phyloP scores from a whole-genome alignment of 2,329 filamentous ascomycete genomes.

The Davidsoniella australis region DNA sequence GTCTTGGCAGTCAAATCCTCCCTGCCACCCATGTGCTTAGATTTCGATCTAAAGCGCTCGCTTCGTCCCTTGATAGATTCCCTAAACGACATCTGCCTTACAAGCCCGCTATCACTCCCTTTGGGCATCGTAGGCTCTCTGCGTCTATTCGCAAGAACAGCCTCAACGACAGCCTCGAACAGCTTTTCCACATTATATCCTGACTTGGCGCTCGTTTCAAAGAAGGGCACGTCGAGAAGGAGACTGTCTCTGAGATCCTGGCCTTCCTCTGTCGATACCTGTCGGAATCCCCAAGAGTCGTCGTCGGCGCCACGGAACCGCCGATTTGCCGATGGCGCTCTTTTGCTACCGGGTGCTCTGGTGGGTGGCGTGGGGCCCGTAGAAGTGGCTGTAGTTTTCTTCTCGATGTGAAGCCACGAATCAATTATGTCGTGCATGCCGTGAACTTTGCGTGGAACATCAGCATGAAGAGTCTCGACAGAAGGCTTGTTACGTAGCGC shows the following conservation, averaged over 20 bases:
- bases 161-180: conserved; percentile 41
- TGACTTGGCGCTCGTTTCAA: conserved; percentile 56
- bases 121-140: too few species aligned
- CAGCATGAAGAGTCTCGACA: too few species aligned
- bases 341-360: too few species aligned
- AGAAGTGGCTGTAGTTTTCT: not conserved
- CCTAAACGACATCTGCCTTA: too few species aligned
- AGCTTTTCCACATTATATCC: conserved; percentile 52
- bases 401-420: not conserved
- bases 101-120: too few species aligned
- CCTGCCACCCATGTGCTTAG: too few species aligned
- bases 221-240: conserved; percentile 52
- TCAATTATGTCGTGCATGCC: not conserved
- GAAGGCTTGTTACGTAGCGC: too few species aligned
- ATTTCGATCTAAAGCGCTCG: too few species aligned
- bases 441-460: too few species aligned
- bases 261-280: conserved; percentile 27
- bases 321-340: too few species aligned
- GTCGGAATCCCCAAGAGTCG: conserved; percentile 13
- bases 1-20: too few species aligned
- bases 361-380: not conserved
- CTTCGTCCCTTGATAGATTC: too few species aligned
- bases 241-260: conserved; percentile 41
- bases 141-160: not conserved
- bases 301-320: not conserved